Evolutionary conservation across 225 moss, liverwort and hornwort genomes (phyloP), one percentile per base, ranked within the genome.

Genomic region (Neckera pumila): DNA sequence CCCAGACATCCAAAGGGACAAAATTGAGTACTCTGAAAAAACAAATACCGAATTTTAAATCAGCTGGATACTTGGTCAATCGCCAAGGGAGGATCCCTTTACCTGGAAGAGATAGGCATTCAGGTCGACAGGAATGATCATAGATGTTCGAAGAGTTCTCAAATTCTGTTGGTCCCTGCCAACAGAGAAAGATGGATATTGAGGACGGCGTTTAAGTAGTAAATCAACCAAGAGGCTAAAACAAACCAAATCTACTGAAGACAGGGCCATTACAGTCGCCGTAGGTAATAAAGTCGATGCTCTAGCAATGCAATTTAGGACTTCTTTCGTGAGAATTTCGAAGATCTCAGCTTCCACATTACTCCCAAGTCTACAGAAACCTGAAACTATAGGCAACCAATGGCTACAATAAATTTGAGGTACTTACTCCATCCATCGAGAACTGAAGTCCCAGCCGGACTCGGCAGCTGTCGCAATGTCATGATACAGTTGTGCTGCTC

Each of bases 361-460:
- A 71, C 73, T 61, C 53, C 47, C 34, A 87, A 57, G 17, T 58
- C 79, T 65, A 84, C 43, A 72, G 64, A 86, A 83, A 66, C 66
- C 84, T 83, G 72, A 57, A 69, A 57, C 47, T 23, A 58, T 4
- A 62, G 63, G 34, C 74, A 77, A 64, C 45, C 30, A 62, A 70
- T 59, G 36, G 79, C 70, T 87, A 31, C 33, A 51, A 25, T 15
- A 54, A 72, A 49, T 31, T 82, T 53, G 31, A 51, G 62, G 74
- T 38, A 89, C 92, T 94, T 89, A 94, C 94, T 94, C 92, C 94
- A 94, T 94, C 94, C 94, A 94, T 56, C 94, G 91, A 85, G 94
- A 94, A 73, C 94, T 94, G 80, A 94, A 94, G 89, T 94, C 94
- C 94, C 94, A 94, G 83, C 94, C 94, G n/a, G 94, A 94, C 83